Evolutionary conservation across 2,329 filamentous ascomycete genomes (phyloP), one percentile per base, ranked within the genome.

Genomic region (Cordyceps militaris): DNA sequence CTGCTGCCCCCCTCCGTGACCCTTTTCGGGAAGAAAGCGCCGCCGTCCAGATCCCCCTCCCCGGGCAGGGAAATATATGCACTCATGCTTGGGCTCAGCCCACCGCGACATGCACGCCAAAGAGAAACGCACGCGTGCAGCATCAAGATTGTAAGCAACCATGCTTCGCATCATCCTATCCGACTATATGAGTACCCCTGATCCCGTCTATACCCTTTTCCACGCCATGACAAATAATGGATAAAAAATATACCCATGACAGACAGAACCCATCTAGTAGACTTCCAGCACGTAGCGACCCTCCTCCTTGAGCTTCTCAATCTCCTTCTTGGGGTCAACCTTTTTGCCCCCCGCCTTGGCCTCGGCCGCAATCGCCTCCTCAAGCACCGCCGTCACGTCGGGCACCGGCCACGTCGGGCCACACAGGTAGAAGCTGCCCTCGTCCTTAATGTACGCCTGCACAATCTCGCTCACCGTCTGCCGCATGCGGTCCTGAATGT

Each of bases 341-440:
- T 93, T 97, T 78, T 87, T 90, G 57, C 84, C 84, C 61, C 72
- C 78, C 50, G 73, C 74, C 79, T 84, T 85, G 48, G 86, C 89
- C 68, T 96, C 88, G 32, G 78, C 76, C 49, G 84, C 84, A 65
- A 97, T 91, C 23, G 93, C 93, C 79, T 99, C 94, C 81, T 96
- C 86, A 59, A 99, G 76, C 61, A 99, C 94, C 64, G 86, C 86
- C 1, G 92, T 97, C 55, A 99, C 93, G 75, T 99, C 94, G 7
- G 94, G 94, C 57, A 99, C 94, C 13, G 94, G 94, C 94, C 94
- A 99, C 1, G 94, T 99, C 30, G 94, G 94, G 46, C 94, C 94
- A 71, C 94, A 99, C 19, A 99, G 86, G 75, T 99, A 99, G 77
- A 99, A 99, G 34, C 88, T 87, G 58, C 94, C 94, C 66, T 94